These are phyloP conservation scores for Leccinellum rugosiceps DNA, from an alignment of 768 basidiomycete genomes.

Conservation along the genomic window DNA sequence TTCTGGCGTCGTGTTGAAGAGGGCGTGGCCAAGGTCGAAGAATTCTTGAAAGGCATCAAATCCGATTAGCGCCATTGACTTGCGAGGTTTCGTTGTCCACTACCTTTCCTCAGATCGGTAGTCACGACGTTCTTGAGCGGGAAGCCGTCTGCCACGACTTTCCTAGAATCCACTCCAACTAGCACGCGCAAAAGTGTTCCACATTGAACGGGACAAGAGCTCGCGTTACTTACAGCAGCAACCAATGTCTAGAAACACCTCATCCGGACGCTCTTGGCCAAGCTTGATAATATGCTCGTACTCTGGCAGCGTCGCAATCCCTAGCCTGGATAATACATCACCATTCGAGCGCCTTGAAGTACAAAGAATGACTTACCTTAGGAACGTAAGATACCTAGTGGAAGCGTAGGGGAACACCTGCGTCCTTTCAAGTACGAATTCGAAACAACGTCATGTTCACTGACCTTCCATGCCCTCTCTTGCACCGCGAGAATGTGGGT, in stretches of 20 bases:
- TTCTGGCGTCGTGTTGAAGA: constrained; percentile 54
- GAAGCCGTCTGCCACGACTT: constrained; percentile 41
- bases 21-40: constrained; percentile 55
- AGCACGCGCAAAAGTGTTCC: neutral
- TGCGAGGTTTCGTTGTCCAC: neutral
- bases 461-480: constrained; percentile 29
- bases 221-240: constrained; percentile 38
- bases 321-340: constrained; percentile 2
- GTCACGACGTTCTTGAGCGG: constrained; percentile 38
- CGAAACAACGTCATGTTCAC: neutral
- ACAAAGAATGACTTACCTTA: constrained; percentile 8
- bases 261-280: constrained; percentile 33
- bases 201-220: neutral
- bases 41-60: constrained; percentile 38
- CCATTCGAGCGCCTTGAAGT: neutral
- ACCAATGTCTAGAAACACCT: constrained; percentile 44
- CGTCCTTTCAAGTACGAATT: neutral
- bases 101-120: constrained; percentile 40
- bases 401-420: constrained; percentile 30
- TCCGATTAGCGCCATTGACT: neutral
- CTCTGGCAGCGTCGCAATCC: constrained; percentile 10
- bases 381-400: constrained; percentile 26
- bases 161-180: constrained; percentile 37
- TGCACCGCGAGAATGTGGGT: constrained; percentile 32
- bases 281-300: constrained; percentile 33